Evolutionary conservation across 2,329 filamentous ascomycete species (phyloP).

Genomic region (Colletotrichum chlorophyti): DNA sequence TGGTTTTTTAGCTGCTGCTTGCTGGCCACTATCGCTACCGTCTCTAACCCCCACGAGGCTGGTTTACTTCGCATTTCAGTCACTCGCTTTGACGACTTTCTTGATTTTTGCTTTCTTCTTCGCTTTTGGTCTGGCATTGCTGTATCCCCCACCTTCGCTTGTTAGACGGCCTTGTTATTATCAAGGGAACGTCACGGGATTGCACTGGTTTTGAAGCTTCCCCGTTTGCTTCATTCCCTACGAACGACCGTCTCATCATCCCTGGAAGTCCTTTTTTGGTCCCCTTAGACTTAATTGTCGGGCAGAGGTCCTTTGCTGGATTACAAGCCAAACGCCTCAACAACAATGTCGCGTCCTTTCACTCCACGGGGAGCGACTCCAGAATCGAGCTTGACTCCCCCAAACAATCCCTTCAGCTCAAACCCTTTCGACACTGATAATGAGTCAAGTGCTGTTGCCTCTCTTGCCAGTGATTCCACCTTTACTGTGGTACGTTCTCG

Average conservation of each 20-base stretch:
- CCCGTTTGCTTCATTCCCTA: background rate
- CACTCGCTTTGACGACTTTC: conserved; percentile 14
- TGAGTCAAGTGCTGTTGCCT: conserved; percentile 24
- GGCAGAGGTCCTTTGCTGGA: background rate
- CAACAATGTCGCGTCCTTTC: conserved; percentile 25
- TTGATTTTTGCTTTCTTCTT: background rate
- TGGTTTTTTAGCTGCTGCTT: background rate
- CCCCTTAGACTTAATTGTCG: background rate
- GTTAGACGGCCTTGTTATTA: background rate
- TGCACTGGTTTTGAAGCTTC: background rate
- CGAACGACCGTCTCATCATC: background rate
- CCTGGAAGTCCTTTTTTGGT: background rate
- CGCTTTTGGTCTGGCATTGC: background rate
- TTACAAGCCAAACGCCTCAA: background rate
- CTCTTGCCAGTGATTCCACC: conserved; percentile 29
- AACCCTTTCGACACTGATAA: conserved; percentile 31
- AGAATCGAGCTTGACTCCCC: conserved; percentile 16
- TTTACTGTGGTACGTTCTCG: conserved; percentile 26
- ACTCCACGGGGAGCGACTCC: conserved; percentile 8
- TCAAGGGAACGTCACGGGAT: background rate
- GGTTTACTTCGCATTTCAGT: background rate
- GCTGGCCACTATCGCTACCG: background rate
- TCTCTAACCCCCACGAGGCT: background rate
- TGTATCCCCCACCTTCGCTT: background rate
- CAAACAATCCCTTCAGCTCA: conserved; percentile 26